Evolutionary conservation across 495 filamentous ascomycete genomes (phyloP).

Genomic region (Talaromyces thailandensis): DNA sequence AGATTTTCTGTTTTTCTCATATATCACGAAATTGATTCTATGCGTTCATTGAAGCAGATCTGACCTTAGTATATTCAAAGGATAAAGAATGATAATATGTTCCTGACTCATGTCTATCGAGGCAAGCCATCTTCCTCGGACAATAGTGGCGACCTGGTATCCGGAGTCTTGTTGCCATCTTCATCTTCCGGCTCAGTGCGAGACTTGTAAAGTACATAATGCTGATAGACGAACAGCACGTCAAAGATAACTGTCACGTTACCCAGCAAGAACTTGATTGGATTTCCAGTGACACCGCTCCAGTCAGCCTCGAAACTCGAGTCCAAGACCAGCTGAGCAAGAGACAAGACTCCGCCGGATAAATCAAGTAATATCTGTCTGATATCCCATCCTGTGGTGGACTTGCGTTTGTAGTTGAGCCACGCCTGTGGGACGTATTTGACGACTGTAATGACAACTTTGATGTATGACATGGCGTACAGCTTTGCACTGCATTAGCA

Average conservation of each 20-base stretch:
- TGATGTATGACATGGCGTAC: constrained; percentile 77
- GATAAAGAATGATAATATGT: neutral
- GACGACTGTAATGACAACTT: constrained; percentile 76
- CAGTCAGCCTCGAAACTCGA: constrained; percentile 77
- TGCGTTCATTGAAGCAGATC: neutral
- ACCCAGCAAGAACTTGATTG: constrained; percentile 77
- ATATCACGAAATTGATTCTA: neutral
- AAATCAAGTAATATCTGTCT: constrained; percentile 78
- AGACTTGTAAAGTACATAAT: constrained; percentile 66
- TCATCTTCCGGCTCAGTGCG: constrained; percentile 11
- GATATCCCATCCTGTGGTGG: constrained; percentile 84
- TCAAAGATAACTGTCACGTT: constrained; percentile 85
- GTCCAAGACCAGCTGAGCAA: constrained; percentile 76
- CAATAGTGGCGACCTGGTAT: constrained; percentile 5
- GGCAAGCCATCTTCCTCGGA: constrained; percentile 1
- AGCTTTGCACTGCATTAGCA: constrained; percentile 38
- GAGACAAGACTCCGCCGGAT: constrained; percentile 69
- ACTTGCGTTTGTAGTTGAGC: constrained; percentile 72
- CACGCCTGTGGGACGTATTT: constrained; percentile 88
- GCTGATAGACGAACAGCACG: constrained; percentile 74
- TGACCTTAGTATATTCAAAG: neutral
- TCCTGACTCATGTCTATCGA: neutral
- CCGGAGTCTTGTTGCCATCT: constrained; percentile 10
- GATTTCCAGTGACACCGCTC: constrained; percentile 85
- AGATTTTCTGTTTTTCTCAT: neutral